These are phyloP conservation scores for Syzygium aqueum DNA, from an alignment of 345 rosid species.

Conservation along the genomic window DNA sequence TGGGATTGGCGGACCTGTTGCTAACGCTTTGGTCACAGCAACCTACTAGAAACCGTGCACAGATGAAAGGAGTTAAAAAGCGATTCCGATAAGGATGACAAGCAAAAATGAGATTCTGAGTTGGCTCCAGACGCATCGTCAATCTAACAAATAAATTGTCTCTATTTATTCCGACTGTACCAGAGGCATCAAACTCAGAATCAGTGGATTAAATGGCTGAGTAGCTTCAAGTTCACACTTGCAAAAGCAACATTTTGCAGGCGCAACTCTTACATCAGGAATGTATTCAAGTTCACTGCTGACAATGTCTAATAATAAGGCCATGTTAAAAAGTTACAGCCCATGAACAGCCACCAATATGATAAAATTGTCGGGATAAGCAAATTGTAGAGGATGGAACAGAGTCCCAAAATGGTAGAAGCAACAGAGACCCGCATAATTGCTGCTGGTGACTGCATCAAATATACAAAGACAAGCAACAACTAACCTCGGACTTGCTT, in stretches of 20 bases:
- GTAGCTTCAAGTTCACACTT: background rate
- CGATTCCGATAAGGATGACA: background rate
- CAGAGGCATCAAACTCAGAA: background rate
- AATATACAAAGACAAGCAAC: background rate
- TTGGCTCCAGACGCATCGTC: background rate
- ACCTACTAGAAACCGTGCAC: background rate
- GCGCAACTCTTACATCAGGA: background rate
- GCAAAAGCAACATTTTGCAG: background rate
- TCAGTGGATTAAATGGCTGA: background rate
- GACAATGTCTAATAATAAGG: background rate
- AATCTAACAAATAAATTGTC: background rate
- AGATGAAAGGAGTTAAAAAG: background rate
- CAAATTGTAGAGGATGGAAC: background rate
- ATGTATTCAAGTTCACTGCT: background rate
- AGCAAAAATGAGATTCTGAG: background rate
- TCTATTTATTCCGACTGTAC: background rate
- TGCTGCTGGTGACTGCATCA: background rate
- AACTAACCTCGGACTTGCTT: background rate
- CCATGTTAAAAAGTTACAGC: background rate
- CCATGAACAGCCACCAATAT: background rate
- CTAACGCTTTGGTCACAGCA: background rate
- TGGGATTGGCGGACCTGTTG: background rate
- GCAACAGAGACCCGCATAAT: background rate
- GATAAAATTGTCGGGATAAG: background rate
- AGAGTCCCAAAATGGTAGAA: background rate